Percentiles rank a stretch among this genome's conserved stretches.
These are phyloP conservation scores for Spongospora subterranea DNA, from an alignment of 208 protist species.

Conservation along the genomic window DNA sequence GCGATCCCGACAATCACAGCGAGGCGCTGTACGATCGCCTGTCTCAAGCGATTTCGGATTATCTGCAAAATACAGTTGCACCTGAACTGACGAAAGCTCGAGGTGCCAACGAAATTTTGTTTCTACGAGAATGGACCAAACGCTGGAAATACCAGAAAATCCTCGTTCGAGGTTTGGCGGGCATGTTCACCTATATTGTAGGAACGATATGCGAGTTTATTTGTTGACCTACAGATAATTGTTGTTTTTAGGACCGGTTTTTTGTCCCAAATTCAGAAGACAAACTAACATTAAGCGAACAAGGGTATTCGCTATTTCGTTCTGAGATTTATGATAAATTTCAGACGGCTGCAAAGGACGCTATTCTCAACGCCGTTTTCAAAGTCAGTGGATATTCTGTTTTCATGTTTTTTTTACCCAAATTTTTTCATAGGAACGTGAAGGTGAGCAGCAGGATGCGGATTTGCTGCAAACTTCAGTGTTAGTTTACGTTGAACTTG, in stretches of 20 bases:
- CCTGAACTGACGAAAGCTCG: slow-evolving; percentile 46
- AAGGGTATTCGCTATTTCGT: slow-evolving; percentile 48
- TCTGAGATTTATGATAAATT: slow-evolving; percentile 10
- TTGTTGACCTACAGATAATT: not conserved
- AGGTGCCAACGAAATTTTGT: slow-evolving; percentile 55
- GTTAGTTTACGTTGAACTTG: slow-evolving; percentile 65
- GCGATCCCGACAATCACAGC: slow-evolving; percentile 65
- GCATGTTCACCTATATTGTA: slow-evolving; percentile 65
- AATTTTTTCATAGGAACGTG: slow-evolving; percentile 57
- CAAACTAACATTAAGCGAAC: slow-evolving; percentile 50
- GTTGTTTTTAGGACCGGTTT: slow-evolving; percentile 62
- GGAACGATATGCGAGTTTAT: not conserved
- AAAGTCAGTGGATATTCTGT: not conserved
- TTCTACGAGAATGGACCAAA: slow-evolving; percentile 67
- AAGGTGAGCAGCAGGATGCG: slow-evolving; percentile 64
- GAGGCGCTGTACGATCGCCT: slow-evolving; percentile 60
- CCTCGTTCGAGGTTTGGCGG: slow-evolving; percentile 55
- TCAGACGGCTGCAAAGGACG: slow-evolving; percentile 1
- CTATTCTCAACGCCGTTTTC: not conserved
- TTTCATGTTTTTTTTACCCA: not conserved
- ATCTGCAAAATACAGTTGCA: slow-evolving; percentile 58
- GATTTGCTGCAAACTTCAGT: slow-evolving; percentile 57
- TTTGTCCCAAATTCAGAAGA: slow-evolving; percentile 65
- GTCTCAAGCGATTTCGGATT: slow-evolving; percentile 56
- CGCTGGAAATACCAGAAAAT: slow-evolving; percentile 62